A percentile compares a stretch with the other conserved stretches of the same genome.
phyloP scores from a whole-genome alignment of 2,329 filamentous ascomycete species.

The Trichophyton mentagrophytes region DNA sequence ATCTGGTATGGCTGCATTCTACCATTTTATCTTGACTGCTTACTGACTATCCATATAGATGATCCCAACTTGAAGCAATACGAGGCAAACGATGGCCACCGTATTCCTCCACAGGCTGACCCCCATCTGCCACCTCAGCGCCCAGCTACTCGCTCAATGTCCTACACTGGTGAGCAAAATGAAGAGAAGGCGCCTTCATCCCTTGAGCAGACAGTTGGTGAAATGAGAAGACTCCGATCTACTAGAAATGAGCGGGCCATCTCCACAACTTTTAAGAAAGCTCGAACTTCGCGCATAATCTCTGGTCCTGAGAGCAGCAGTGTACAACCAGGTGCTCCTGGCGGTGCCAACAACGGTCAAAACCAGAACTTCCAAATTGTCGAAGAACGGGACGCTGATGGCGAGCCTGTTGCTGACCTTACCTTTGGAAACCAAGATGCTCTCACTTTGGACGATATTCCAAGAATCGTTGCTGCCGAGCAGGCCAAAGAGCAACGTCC shows the following conservation, averaged over 20 bases:
- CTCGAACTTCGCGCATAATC: slow-evolving; percentile 81
- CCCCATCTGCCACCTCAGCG: slow-evolving; percentile 41
- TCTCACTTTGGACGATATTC: slow-evolving; percentile 89
- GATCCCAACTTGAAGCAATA: slow-evolving; percentile 57
- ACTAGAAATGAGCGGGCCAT: slow-evolving; percentile 89
- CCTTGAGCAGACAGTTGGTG: slow-evolving; percentile 91
- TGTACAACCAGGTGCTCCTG: slow-evolving; percentile 52
- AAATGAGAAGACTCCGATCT: slow-evolving; percentile 81
- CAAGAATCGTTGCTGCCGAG: slow-evolving; percentile 86
- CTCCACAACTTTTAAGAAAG: slow-evolving; percentile 82
- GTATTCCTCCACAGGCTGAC: slow-evolving; percentile 37
- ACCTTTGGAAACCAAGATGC: slow-evolving; percentile 86
- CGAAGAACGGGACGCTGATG: slow-evolving; percentile 59
- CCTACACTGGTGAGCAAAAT: slow-evolving; percentile 52
- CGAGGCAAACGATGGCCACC: slow-evolving; percentile 53
- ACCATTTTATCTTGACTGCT: neutral
- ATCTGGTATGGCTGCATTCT: slow-evolving; percentile 37
- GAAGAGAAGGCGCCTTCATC: slow-evolving; percentile 55
- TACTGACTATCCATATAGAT: slow-evolving; percentile 34
- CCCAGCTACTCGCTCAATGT: slow-evolving; percentile 60
- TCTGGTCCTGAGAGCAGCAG: slow-evolving; percentile 64
- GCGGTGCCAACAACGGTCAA: slow-evolving; percentile 33
- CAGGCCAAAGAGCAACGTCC: slow-evolving; percentile 84
- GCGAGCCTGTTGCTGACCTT: slow-evolving; percentile 59
- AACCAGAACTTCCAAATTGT: slow-evolving; percentile 60